These are phyloP conservation scores for Emmonsiellopsis sp. DNA, from an alignment of 2,329 filamentous ascomycete genomes.

Conservation along the genomic window DNA sequence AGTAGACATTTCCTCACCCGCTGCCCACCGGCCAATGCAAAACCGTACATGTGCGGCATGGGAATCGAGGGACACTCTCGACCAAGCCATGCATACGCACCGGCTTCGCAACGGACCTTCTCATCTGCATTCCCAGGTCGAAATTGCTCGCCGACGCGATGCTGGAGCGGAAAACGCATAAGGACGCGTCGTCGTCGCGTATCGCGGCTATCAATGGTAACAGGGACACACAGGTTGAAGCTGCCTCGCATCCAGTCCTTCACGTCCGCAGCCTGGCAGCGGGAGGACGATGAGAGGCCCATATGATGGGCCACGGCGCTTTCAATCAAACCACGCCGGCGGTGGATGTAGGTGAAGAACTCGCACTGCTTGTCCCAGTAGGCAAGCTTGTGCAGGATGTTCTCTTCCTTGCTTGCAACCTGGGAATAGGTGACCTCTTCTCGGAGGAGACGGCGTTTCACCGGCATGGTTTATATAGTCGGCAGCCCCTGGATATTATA, in stretches of 20 bases:
- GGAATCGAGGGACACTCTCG: slow-evolving; percentile 6
- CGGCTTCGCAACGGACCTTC: neutral
- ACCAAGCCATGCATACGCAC: neutral
- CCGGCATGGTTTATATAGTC: neutral
- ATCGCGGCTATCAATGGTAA: neutral
- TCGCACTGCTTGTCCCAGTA: slow-evolving; percentile 12
- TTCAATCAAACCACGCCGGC: slow-evolving; percentile 1
- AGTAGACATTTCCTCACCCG: slow-evolving; percentile 1
- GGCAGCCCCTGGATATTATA: too few relatives aligned
- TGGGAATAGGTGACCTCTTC: slow-evolving; percentile 15
- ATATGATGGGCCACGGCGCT: slow-evolving; percentile 9
- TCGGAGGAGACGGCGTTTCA: slow-evolving; percentile 8
- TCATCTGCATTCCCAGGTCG: neutral
- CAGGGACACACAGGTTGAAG: slow-evolving; percentile 29
- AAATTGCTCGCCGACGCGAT: neutral
- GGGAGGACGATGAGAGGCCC: neutral
- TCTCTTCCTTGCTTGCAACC: slow-evolving; percentile 13
- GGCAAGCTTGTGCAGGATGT: slow-evolving; percentile 18
- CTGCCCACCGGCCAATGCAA: slow-evolving; percentile 5
- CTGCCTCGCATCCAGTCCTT: slow-evolving; percentile 20
- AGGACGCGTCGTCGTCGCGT: neutral
- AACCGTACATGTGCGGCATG: slow-evolving; percentile 9
- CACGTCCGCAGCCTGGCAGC: slow-evolving; percentile 4
- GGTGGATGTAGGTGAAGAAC: slow-evolving; percentile 1
- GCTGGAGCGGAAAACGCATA: neutral